Evolutionary conservation across 768 basidiomycete species (phyloP).

Genomic region (Russula earlei): DNA sequence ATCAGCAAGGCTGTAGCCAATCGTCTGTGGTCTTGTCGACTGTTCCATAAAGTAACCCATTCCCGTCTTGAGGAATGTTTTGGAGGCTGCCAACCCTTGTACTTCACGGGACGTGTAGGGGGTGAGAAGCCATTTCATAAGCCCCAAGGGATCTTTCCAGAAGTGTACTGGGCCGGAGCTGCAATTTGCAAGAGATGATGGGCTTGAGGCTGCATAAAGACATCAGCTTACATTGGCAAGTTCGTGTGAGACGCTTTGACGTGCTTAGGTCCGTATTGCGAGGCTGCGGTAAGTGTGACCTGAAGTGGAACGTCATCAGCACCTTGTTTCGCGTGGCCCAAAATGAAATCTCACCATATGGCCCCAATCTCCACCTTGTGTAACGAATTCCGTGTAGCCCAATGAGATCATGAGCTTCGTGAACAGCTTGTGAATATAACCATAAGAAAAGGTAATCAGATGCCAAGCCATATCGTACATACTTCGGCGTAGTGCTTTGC

Average conservation of each 20-base stretch:
- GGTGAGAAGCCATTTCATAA: slow-evolving; percentile 10
- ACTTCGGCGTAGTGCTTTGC: slow-evolving; percentile 1
- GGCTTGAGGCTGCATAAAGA: no score
- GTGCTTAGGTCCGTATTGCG: slow-evolving; percentile 17
- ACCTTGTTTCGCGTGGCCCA: no score
- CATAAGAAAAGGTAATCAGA: no score
- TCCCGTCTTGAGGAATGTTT: slow-evolving; percentile 25
- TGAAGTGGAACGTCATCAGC: not conserved
- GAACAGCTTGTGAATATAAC: not conserved
- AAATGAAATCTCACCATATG: not conserved
- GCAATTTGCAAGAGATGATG: not conserved
- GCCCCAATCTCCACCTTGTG: slow-evolving; percentile 42
- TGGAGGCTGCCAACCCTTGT: slow-evolving; percentile 26
- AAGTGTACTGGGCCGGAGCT: slow-evolving; percentile 24
- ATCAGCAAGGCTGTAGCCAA: slow-evolving; percentile 44
- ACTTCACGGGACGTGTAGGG: slow-evolving; percentile 31
- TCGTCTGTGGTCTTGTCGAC: slow-evolving; percentile 25
- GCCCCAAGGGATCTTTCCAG: slow-evolving; percentile 22
- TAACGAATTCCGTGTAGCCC: slow-evolving; percentile 28
- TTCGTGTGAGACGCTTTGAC: slow-evolving; percentile 30
- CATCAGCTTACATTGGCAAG: slow-evolving; percentile 22
- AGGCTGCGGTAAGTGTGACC: slow-evolving; percentile 24
- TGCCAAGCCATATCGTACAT: no score
- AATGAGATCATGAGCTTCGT: slow-evolving; percentile 23
- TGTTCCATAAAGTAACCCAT: slow-evolving; percentile 34